Evolutionary conservation across 768 basidiomycete species (phyloP), one percentile per base, ranked within the genome.

Genomic region (Amanita exitialis): DNA sequence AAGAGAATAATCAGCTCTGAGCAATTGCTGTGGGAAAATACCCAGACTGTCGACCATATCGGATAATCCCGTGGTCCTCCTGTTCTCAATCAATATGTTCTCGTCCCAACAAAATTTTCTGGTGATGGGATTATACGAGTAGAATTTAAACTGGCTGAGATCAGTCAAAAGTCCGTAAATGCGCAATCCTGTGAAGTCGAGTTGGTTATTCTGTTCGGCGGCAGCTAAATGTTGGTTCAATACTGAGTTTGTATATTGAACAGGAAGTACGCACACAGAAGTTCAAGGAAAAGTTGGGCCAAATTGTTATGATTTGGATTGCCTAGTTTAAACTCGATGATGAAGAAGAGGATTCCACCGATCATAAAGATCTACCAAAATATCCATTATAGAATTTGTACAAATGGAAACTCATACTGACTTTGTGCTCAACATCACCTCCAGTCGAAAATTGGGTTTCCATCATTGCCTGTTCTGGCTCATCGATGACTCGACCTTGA

Each of bases 271-370:
- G 23, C 23, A 25, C 23, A 25, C 23, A 28, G 53, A 6, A 54
- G 53, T 27, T 50, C 48, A 16, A 54, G 53, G 37, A 54, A 50
- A 16, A 54, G 37, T 44, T 54, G 53, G 20, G 53, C 53, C 7
- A 54, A 6, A 15, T 18, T 41, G 10, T 41, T 16, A 41, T 41
- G 39, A 9, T 9, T 10, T 18, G 42, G 25, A 18, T 34, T 21
- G 20, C 20, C 48, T 3, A 64, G 68, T 47, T 61, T 64, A 25
- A 49, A 13, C 15, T 59, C 65, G 20, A 69, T 55, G n/a, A 57
- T 54, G 18, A 63, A 61, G 54, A 49, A 36, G 20, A 51, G 42
- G 16, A 37, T 45, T 16, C 47, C 47, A 6, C 54, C 54, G 15
- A 53, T 35, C 41, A 55, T 53, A 18, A 51, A 52, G 51, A 52